A percentile compares a stretch with the other conserved stretches of the same genome.
These are phyloP conservation scores for Trichophyton mentagrophytes DNA, from an alignment of 2,329 filamentous ascomycete genomes.

Conservation along the genomic window DNA sequence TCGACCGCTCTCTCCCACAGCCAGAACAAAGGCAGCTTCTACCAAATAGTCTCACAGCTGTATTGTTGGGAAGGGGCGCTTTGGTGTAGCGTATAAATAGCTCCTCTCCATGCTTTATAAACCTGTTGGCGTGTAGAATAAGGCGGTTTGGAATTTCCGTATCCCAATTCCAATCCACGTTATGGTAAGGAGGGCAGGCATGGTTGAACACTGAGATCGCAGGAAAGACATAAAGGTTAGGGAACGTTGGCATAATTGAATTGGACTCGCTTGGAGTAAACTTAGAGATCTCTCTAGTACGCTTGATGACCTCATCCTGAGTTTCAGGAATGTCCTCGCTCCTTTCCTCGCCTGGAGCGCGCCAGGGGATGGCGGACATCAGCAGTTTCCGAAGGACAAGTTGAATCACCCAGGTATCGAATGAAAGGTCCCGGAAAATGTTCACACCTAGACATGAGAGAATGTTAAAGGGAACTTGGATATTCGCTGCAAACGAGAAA, in stretches of 20 bases:
- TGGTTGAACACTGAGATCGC: slow-evolving; percentile 25
- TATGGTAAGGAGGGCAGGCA: slow-evolving; percentile 14
- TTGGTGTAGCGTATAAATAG: slow-evolving; percentile 13
- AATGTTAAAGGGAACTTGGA: slow-evolving; percentile 28
- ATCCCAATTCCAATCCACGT: slow-evolving; percentile 23
- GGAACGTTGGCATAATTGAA: slow-evolving; percentile 15
- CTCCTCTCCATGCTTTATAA: slow-evolving; percentile 19
- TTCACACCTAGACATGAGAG: slow-evolving; percentile 24
- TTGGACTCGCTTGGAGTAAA: neutral
- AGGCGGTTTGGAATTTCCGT: slow-evolving; percentile 19
- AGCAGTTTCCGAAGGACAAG: slow-evolving; percentile 23
- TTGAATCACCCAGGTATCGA: slow-evolving; percentile 29
- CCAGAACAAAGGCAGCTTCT: slow-evolving; percentile 2
- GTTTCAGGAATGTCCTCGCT: neutral
- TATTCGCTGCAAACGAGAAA: slow-evolving; percentile 25
- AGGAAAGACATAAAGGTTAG: slow-evolving; percentile 22
- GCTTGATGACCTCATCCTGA: slow-evolving; percentile 5
- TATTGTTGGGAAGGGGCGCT: slow-evolving; percentile 1
- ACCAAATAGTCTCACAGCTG: slow-evolving; percentile 9
- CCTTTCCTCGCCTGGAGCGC: slow-evolving; percentile 11
- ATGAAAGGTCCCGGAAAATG: slow-evolving; percentile 26
- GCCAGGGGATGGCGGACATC: slow-evolving; percentile 22
- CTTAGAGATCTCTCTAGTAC: slow-evolving; percentile 3
- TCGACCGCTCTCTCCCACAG: neutral
- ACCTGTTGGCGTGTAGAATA: slow-evolving; percentile 18